Evolutionary conservation across 257 asterid genomes (phyloP).

Genomic region (Cruciata laevipes): DNA sequence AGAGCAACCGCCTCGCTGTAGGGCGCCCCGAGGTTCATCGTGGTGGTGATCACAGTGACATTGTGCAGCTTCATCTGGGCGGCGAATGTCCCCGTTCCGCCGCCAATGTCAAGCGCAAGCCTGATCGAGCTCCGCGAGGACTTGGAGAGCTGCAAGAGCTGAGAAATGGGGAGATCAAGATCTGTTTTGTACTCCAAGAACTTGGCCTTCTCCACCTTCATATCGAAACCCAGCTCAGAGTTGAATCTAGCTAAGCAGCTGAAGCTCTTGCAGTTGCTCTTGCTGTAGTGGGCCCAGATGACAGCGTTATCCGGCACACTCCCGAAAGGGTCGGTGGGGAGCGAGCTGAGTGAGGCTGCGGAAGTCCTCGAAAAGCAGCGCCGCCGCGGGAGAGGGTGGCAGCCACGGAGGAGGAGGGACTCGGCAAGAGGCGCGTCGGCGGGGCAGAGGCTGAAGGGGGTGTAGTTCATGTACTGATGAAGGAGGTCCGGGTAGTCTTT

Average conservation of each 20-base stretch:
- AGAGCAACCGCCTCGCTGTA: slow-evolving; percentile 71
- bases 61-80: slow-evolving; percentile 86
- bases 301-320: slow-evolving; percentile 58
- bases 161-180: slow-evolving; percentile 82
- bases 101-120: slow-evolving; percentile 75
- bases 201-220: slow-evolving; percentile 54
- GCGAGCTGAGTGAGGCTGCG: slow-evolving; percentile 29
- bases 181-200: slow-evolving; percentile 55
- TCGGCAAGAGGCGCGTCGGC: slow-evolving; percentile 57
- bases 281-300: slow-evolving; percentile 37
- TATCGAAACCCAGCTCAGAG: slow-evolving; percentile 71
- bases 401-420: slow-evolving; percentile 75
- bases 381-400: slow-evolving; percentile 98
- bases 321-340: slow-evolving; percentile 60
- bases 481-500: slow-evolving; percentile 67
- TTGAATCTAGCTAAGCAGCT: slow-evolving; percentile 54
- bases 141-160: slow-evolving; percentile 54
- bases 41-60: slow-evolving; percentile 74
- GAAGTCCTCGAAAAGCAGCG: slow-evolving; percentile 79
- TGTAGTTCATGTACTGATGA: slow-evolving; percentile 80
- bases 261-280: slow-evolving; percentile 60
- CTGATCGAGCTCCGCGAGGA: slow-evolving; percentile 44
- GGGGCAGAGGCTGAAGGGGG: slow-evolving; percentile 74
- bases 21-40: slow-evolving; percentile 88
- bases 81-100: slow-evolving; percentile 91